Conservation (phyloP, 179 eudicot species). For the Gypsophila paniculata region DNA sequence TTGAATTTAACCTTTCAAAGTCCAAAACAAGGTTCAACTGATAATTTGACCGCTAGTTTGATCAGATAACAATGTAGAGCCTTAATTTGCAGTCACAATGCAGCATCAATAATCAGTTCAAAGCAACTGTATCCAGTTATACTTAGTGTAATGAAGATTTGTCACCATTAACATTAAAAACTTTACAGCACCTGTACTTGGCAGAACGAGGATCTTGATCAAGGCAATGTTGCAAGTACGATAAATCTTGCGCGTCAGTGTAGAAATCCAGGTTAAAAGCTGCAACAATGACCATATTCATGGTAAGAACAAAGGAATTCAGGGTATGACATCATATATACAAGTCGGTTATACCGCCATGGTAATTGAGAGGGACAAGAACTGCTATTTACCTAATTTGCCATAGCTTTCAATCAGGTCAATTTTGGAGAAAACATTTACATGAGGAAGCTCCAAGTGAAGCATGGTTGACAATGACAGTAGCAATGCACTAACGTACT, state of each 20-base stretch:
- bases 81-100: not conserved
- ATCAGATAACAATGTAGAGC: no score
- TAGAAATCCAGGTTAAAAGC: constrained; percentile 93
- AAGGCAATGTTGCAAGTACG: constrained; percentile 66
- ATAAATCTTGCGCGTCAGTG: constrained; percentile 83
- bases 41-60: no score
- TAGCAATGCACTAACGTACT: constrained; percentile 84
- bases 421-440: constrained; percentile 89
- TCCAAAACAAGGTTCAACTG: not conserved
- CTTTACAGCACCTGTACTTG: constrained; percentile 57
- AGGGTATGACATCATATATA: not conserved
- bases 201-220: constrained; percentile 88
- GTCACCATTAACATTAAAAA: not conserved
- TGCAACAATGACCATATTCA: constrained; percentile 30
- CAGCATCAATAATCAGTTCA: constrained; percentile 1
- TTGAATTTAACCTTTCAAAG: not conserved
- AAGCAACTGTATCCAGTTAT: not conserved
- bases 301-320: constrained; percentile 7
- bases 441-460: constrained; percentile 95
- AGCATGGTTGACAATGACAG: constrained; percentile 91
- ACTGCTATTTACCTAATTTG: constrained; percentile 56
- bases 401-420: constrained; percentile 94
- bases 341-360: not conserved
- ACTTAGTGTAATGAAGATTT: not conserved
- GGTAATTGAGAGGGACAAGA: not conserved